Conservation (phyloP, 192 early-diverging fungal species). For the Helicostylum pulchrum region DNA sequence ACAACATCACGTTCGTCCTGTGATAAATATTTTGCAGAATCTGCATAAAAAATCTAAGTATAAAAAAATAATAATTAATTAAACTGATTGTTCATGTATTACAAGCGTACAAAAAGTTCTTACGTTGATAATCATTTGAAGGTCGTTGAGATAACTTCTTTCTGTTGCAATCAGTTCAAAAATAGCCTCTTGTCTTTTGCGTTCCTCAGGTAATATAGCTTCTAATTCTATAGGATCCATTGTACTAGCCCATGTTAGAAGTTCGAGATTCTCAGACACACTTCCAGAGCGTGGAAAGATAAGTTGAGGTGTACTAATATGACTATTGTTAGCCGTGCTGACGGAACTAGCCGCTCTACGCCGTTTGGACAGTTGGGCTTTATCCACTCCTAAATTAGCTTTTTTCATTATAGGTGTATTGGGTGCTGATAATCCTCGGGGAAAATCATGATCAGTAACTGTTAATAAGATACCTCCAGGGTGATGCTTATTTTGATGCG, state of each 20-base stretch:
- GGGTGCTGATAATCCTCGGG: conserved; percentile 29
- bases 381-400: conserved; percentile 5
- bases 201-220: conserved; percentile 55
- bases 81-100: conserved; percentile 1
- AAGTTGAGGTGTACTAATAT: conserved; percentile 9
- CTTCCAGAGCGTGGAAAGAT: conserved; percentile 9
- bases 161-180: conserved; percentile 79
- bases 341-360: conserved; percentile 32
- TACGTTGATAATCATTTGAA: conserved; percentile 71
- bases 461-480: not conserved
- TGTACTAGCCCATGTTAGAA: conserved; percentile 43
- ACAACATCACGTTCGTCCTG: conserved; percentile 61
- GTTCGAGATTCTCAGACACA: conserved; percentile 11
- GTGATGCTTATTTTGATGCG: too few relatives aligned
- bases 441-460: not conserved
- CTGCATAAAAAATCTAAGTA: conserved; percentile 58
- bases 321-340: conserved; percentile 10
- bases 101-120: conserved; percentile 1
- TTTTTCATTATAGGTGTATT: conserved; percentile 32
- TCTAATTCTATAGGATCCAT: conserved; percentile 45
- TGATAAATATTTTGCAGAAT: conserved; percentile 51
- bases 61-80: not conserved
- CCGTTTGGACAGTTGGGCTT: conserved; percentile 14
- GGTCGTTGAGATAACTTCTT: conserved; percentile 66
- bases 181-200: conserved; percentile 79